These are phyloP conservation scores for Pyricularia grisea DNA, from an alignment of 2,329 filamentous ascomycete species.

Conservation along the genomic window DNA sequence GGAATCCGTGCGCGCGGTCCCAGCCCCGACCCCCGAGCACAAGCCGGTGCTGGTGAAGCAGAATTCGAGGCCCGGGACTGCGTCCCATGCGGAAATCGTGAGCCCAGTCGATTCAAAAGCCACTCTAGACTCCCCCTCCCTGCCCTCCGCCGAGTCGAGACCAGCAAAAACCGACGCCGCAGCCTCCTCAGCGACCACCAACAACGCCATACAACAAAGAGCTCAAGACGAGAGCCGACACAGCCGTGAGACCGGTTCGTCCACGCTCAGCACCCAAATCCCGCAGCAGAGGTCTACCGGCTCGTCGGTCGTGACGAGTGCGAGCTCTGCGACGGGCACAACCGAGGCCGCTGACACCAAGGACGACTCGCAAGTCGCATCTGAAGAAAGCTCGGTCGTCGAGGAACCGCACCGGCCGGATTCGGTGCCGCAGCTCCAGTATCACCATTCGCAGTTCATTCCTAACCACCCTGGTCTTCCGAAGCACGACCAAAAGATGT, in stretches of 20 bases:
- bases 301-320: slow-evolving; percentile 45
- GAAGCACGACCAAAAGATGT: slow-evolving; percentile 28
- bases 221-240: slow-evolving; percentile 29
- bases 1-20: slow-evolving; percentile 1
- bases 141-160: slow-evolving; percentile 4
- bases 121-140: neutral
- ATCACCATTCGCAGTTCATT: slow-evolving; percentile 44
- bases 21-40: slow-evolving; percentile 7
- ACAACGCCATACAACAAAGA: neutral
- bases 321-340: slow-evolving; percentile 43
- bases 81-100: neutral
- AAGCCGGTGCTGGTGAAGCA: slow-evolving; percentile 5
- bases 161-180: neutral
- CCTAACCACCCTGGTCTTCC: slow-evolving; percentile 32
- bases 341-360: slow-evolving; percentile 37
- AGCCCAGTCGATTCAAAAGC: slow-evolving; percentile 3
- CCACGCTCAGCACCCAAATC: slow-evolving; percentile 33
- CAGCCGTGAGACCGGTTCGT: slow-evolving; percentile 44
- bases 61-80: neutral
- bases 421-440: slow-evolving; percentile 49
- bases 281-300: slow-evolving; percentile 39
- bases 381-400: slow-evolving; percentile 36
- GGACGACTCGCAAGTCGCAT: slow-evolving; percentile 29
- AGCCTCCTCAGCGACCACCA: neutral
- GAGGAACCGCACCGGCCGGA: slow-evolving; percentile 31